Percentiles rank a stretch among this genome's conserved stretches.
Evolutionary conservation across 352 stramenopile species (phyloP).

Genomic region (Poterioochromonas sp.): DNA sequence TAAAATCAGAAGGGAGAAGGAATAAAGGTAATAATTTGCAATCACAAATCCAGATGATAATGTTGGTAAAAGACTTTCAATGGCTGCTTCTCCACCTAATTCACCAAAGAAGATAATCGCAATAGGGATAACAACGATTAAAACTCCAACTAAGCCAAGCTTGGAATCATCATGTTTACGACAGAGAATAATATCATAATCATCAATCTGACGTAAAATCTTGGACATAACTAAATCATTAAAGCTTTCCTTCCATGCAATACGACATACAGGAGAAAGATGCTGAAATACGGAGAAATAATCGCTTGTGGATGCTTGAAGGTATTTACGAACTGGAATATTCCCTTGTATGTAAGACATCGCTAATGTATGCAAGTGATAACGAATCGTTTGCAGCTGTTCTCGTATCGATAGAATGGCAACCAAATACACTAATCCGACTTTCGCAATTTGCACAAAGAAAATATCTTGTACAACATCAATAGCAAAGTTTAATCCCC

Average conservation of each 20-base stretch:
- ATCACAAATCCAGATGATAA: not conserved
- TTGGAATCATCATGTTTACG: not conserved
- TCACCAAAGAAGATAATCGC: not conserved
- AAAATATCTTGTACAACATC: slow-evolving; percentile 17
- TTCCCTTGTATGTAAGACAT: not conserved
- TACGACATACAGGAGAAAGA: not conserved
- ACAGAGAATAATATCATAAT: not conserved
- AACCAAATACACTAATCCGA: not conserved
- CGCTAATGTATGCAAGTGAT: not conserved
- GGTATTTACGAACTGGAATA: not conserved
- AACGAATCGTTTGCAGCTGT: not conserved
- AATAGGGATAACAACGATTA: not conserved
- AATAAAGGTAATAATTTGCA: not conserved
- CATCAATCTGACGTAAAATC: not conserved
- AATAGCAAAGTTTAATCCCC: slow-evolving; percentile 19
- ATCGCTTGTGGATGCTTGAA: not conserved
- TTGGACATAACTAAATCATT: not conserved
- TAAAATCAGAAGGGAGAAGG: not conserved
- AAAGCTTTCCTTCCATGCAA: not conserved
- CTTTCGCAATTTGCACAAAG: not conserved
- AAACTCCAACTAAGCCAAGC: not conserved
- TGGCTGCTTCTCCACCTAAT: not conserved
- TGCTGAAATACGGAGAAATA: not conserved
- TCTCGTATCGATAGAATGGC: not conserved
- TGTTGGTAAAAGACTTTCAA: not conserved